These are phyloP conservation scores for Lasiodiplodia sp. DNA, from an alignment of 2,329 filamentous ascomycete genomes.

Conservation along the genomic window DNA sequence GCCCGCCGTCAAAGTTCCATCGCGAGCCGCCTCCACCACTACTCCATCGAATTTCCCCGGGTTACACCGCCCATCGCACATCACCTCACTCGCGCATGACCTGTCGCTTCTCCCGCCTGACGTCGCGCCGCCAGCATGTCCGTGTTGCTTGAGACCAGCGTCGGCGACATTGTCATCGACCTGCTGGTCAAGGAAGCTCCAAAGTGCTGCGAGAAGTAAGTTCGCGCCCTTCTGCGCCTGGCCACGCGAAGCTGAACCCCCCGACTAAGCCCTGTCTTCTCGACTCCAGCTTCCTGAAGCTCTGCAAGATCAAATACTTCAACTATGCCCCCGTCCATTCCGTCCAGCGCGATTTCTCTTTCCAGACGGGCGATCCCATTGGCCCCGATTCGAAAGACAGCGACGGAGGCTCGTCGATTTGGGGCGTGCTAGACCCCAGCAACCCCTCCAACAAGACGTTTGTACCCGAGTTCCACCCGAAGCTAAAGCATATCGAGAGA, in stretches of 20 bases:
- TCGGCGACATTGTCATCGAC: slow-evolving; percentile 94
- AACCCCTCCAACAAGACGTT: slow-evolving; percentile 75
- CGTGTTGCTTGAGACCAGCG: slow-evolving; percentile 89
- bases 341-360: slow-evolving; percentile 93
- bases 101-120: not conserved
- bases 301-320: slow-evolving; percentile 99
- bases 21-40: slow-evolving; percentile 22
- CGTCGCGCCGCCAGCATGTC: slow-evolving; percentile 68
- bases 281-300: slow-evolving; percentile 84
- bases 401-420: slow-evolving; percentile 92
- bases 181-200: slow-evolving; percentile 88
- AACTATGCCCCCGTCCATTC: slow-evolving; percentile 94
- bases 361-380: slow-evolving; percentile 93
- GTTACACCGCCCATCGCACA: slow-evolving; percentile 9
- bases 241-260: slow-evolving; percentile 60
- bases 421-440: slow-evolving; percentile 76
- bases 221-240: slow-evolving; percentile 37
- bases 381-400: slow-evolving; percentile 84
- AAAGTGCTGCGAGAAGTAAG: slow-evolving; percentile 93
- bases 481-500: slow-evolving; percentile 85
- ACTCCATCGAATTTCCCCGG: not conserved
- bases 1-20: not conserved
- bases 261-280: slow-evolving; percentile 57
- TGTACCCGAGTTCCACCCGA: slow-evolving; percentile 81
- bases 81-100: slow-evolving; percentile 13